Base-by-base conservation (phyloP, 2,329 filamentous ascomycete genomes). In the Colletotrichum tamarilloi region DNA sequence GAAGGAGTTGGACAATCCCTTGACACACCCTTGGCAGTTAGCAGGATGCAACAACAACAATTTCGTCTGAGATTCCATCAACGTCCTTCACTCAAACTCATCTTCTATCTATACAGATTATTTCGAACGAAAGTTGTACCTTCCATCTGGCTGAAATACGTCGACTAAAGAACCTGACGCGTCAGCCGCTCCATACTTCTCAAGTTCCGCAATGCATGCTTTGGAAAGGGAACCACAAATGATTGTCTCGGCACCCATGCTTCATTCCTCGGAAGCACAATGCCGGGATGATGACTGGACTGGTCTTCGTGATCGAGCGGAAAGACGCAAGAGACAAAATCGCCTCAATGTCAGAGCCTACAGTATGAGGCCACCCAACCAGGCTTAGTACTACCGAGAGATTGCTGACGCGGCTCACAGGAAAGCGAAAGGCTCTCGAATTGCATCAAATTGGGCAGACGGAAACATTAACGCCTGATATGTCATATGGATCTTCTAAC, bases 321-420 rank as follows among this genome's bases (percentile, higher is more conserved):
- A 81, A 69, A 76, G 82, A 58, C 80, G 79, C 69, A 81, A 77
- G 69, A 76, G 77, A 68, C 81, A 83, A 72, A 83, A 79, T 38
- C 78, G 81, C 53, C 74, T 84, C n/a, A 79, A 82, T 72, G 80
- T 81, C 46, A 77, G 81, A 71, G 80, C 81, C 3, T 79, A 81
- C 75, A 77, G 82, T 82, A 78, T 62, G 80, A 75, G 35, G 28
- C 28, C 38, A 14, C 1, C 19, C 11, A 1, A 7, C 14, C 2
- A 22, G 12, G 19, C 24, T 62, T 12, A 12, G 12, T 3, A 26
- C 5, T 16, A 12, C 7, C 9, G 6, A 62, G 28, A 3, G 14
- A 8, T 2, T 12, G 4, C 53, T 57, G 1, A 67, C 11, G 11
- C 24, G 28, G 9, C 24, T 14, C n/a, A 22, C 26, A 77, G 71